phyloP scores from a whole-genome alignment of 2,329 filamentous ascomycete species.

The Fusarium decemcellulare region DNA sequence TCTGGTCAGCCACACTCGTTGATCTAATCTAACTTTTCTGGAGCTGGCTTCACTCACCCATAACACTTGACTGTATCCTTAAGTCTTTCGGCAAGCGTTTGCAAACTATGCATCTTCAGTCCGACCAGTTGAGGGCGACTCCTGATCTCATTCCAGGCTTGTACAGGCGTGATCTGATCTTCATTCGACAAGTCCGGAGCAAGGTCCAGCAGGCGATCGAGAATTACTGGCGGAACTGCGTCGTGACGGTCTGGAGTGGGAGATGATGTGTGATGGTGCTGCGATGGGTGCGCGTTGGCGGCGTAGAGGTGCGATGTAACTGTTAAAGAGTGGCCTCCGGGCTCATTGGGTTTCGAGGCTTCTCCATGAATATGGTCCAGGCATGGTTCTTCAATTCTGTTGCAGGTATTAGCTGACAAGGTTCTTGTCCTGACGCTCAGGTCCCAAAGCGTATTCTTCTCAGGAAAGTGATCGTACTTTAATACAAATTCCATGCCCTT shows the following conservation, averaged over 20 bases:
- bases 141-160: slow-evolving; percentile 26
- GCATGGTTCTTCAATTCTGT: slow-evolving; percentile 30
- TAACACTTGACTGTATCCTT: slow-evolving; percentile 25
- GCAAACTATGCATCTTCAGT: not conserved
- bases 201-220: slow-evolving; percentile 18
- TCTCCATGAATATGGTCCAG: slow-evolving; percentile 28
- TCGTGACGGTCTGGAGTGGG: not conserved
- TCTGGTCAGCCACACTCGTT: not conserved
- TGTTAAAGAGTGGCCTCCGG: slow-evolving; percentile 20
- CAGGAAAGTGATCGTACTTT: slow-evolving; percentile 26
- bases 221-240: not conserved
- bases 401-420: not conserved
- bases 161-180: slow-evolving; percentile 25
- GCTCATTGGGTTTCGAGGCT: slow-evolving; percentile 14
- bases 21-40: not conserved
- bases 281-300: not conserved
- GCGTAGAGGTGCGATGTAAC: slow-evolving; percentile 15
- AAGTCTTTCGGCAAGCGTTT: slow-evolving; percentile 8
- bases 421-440: not conserved
- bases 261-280: not conserved
- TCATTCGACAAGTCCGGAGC: slow-evolving; percentile 21
- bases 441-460: no score
- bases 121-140: slow-evolving; percentile 21
- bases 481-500: slow-evolving; percentile 54
- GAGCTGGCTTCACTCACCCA: slow-evolving; percentile 9